Base-by-base conservation (phyloP, 306 rosid genomes). In the Purshia tridentata region DNA sequence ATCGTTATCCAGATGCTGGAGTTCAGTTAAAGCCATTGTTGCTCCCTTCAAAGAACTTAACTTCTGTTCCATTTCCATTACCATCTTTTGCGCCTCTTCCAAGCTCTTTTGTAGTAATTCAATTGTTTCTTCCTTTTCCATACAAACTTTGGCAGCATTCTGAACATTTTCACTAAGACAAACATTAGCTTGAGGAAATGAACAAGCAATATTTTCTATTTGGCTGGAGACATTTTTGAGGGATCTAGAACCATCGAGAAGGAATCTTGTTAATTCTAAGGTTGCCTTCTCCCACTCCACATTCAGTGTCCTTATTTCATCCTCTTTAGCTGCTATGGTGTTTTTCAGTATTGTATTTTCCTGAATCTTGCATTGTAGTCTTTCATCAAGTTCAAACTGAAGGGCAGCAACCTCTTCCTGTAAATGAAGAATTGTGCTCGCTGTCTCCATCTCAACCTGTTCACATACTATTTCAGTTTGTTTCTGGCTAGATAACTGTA, bases 401-500 rank as follows among this genome's bases (percentile, higher is more conserved):
- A 91, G 86, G 69, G 52, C 60, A 77, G 89, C 82, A 84, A 91
- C 88, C 86, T 91, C 92, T 81, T 89, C 96, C 84, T 94, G 98
- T 80, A 94, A 85, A 45, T 88, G 97, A 84, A 91, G 81, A 85
- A 91, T 91, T 74, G 97, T 89, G 69, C 81, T 86, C 49, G 92
- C 86, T 41, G 95, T 91, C 86, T 94, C 98, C 83, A 84, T 88
- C 91, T 94, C 98, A 76, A 88, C 97, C 69, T 94, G 95, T 80
- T 88, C 92, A 60, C 92, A 82, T 42, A 91, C 91, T 48, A 64
- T 78, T 86, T 94, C 95, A 65, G 73, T 79, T 80, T 84, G 83
- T 56, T 71, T 86, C 72, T 85, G 87, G 70, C 84, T 77, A 80
- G 92, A 87, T 71, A 81, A 77, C 80, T 87, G 86, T 61, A 80